These are phyloP conservation scores for Didymella pinodella DNA, from an alignment of 2,329 filamentous ascomycete species.

Conservation along the genomic window DNA sequence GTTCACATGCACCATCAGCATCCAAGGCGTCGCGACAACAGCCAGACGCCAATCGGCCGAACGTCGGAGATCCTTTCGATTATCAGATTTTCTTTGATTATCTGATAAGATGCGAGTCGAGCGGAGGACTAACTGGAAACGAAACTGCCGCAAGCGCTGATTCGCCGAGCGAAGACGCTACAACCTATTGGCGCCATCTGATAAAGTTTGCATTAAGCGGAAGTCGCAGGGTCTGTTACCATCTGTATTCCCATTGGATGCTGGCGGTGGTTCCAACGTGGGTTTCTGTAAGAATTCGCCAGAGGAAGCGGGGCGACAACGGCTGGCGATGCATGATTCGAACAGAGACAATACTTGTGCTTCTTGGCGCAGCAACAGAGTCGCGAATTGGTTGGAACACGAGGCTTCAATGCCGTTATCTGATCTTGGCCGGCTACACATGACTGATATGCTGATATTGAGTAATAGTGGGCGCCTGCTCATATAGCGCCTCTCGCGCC, in stretches of 20 bases:
- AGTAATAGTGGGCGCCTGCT: not conserved
- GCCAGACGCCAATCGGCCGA: constrained; percentile 10
- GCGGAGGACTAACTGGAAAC: constrained; percentile 13
- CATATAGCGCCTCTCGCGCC: constrained; percentile 14
- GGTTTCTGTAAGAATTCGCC: constrained; percentile 11
- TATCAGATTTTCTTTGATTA: constrained; percentile 36
- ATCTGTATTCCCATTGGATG: constrained; percentile 7
- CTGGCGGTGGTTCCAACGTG: not conserved
- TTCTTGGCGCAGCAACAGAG: constrained; percentile 27
- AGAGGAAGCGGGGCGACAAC: constrained; percentile 10
- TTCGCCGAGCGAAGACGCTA: constrained; percentile 17
- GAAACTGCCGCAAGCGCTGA: constrained; percentile 2
- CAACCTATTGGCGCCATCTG: constrained; percentile 36
- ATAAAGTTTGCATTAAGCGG: constrained; percentile 32
- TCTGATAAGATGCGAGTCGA: constrained; percentile 34
- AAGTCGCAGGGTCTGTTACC: constrained; percentile 13
- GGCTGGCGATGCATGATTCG: constrained; percentile 17
- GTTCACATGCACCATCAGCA: constrained; percentile 10
- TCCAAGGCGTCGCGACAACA: not conserved
- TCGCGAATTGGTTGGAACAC: constrained; percentile 15
- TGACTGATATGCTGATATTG: constrained; percentile 1
- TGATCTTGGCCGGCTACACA: constrained; percentile 13
- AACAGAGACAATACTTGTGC: constrained; percentile 25
- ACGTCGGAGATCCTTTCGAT: constrained; percentile 29
- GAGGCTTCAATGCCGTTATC: constrained; percentile 17